Evolutionary conservation across 768 basidiomycete species (phyloP), one percentile per base, ranked within the genome.

Genomic region (Gloeostereum incarnatum): DNA sequence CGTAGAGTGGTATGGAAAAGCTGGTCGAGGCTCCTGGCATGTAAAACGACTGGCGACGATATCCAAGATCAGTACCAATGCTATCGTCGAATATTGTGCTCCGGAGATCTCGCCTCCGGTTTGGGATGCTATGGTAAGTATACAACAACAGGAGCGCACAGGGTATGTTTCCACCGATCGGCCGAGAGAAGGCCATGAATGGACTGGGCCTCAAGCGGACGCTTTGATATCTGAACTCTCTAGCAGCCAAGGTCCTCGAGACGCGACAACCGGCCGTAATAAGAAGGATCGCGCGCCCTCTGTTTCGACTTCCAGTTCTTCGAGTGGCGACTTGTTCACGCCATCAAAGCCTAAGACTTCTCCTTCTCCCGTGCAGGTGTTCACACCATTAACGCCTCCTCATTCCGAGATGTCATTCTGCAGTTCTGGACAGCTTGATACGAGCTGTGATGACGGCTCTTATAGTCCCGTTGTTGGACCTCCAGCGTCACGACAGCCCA

Each of bases 1-100:
- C 10, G 38, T 31, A 60, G 60, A 59, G 33, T 63, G 61, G 61
- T 59, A 59, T 31, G 60, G 61, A 13, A 54, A 55, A 22, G 41
- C 46, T 40, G 61, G 48, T n/a, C 49, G 57, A 36, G 61, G 61
- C 31, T 46, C 46, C 8, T 62, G 59, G 61, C 34, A 32, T 22
- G 45, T 58, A 17, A 45, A 46, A 6, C 49, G 57, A 18, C 48
- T 48, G 8, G 25, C 42, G 24, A 47, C 48, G 21, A 50, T 46
- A 10, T 51, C 52, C 26, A 59, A 56, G 40, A 50, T 49, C 41
- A 53, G 51, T 42, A 40, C 49, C 17, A 59, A 56, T 38, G 55
- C 60, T 38, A 45, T 50, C n/a, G 56, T 62, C 38, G 54, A 60
- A 20, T 57, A 60, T 44, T 11, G 32, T 19, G 31, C 53, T 25